Percentiles rank a stretch among this genome's conserved stretches.
These are phyloP conservation scores for Suhomyces terraborum DNA, from an alignment of 1,139 yeast species.

Conservation along the genomic window DNA sequence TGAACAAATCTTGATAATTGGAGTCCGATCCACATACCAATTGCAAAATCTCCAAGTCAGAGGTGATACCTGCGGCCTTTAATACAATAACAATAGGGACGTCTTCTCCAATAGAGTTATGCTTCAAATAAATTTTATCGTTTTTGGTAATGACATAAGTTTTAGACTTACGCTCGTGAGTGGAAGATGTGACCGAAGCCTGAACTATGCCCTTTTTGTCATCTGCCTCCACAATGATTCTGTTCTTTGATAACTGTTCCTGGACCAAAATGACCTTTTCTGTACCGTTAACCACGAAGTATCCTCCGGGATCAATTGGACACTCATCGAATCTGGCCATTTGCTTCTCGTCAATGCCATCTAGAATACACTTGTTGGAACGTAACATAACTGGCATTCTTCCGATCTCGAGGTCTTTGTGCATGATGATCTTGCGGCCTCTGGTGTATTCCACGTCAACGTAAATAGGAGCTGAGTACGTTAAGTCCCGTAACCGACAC, in stretches of 20 bases:
- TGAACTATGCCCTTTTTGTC: constrained; percentile 93
- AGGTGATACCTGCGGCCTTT: constrained; percentile 93
- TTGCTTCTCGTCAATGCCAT: constrained; percentile 71
- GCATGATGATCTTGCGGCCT: constrained; percentile 88
- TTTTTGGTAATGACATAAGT: constrained; percentile 93
- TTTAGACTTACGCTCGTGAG: constrained; percentile 96
- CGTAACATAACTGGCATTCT: constrained; percentile 98
- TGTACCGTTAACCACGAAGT: constrained; percentile 95
- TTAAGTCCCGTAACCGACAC: constrained; percentile 90
- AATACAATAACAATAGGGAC: constrained; percentile 90
- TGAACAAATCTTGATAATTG: constrained; percentile 86
- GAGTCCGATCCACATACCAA: constrained; percentile 90
- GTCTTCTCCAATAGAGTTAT: constrained; percentile 93
- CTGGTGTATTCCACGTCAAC: constrained; percentile 97
- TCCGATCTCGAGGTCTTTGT: constrained; percentile 90
- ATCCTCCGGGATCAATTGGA: constrained; percentile 98
- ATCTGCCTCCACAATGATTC: constrained; percentile 97
- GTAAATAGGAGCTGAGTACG: constrained; percentile 93
- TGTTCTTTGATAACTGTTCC: constrained; percentile 93
- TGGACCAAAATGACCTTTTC: constrained; percentile 96
- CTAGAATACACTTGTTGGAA: constrained; percentile 84
- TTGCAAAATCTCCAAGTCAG: constrained; percentile 92
- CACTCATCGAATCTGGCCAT: constrained; percentile 94
- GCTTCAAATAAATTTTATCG: constrained; percentile 85
- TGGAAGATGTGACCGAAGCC: constrained; percentile 95